phyloP scores from a whole-genome alignment of 768 basidiomycete genomes.

The Pleurotus tuber-regium region DNA sequence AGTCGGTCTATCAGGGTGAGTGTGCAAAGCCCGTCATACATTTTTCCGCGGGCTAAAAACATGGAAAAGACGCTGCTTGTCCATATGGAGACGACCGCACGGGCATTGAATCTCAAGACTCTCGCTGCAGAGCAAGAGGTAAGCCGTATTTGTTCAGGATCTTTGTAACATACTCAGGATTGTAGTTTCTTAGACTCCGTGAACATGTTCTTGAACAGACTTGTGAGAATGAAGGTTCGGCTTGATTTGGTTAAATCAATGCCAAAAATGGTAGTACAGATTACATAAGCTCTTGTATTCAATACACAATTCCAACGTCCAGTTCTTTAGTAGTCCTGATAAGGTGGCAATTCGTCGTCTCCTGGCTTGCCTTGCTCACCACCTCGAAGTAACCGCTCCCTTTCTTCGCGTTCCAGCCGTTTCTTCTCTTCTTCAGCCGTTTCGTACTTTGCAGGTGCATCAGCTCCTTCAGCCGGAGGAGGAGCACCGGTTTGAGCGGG shows the following conservation, averaged over 20 bases:
- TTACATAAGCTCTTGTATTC: neutral
- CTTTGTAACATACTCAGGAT: no score
- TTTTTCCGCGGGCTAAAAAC: neutral
- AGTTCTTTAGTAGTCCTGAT: conserved; percentile 35
- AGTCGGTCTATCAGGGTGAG: conserved; percentile 64
- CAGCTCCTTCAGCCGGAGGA: conserved; percentile 13
- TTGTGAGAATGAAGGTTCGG: no score
- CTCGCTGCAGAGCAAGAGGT: conserved; percentile 58
- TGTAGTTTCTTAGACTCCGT: no score
- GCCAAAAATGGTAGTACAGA: no score
- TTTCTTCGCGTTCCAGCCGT: conserved; percentile 62
- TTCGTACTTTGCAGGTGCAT: conserved; percentile 29
- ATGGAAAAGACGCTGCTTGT: conserved; percentile 59
- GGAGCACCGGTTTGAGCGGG: neutral
- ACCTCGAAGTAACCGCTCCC: conserved; percentile 46
- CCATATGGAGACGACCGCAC: conserved; percentile 61
- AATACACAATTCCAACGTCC: no score
- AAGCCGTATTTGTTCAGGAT: no score
- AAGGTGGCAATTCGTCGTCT: conserved; percentile 49
- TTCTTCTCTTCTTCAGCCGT: conserved; percentile 65
- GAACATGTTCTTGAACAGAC: no score
- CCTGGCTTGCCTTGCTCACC: conserved; percentile 28
- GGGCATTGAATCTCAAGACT: conserved; percentile 47
- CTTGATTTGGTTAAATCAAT: no score
- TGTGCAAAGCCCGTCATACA: neutral